Evolutionary conservation across 208 protist genomes (phyloP), one percentile per base, ranked within the genome.

Genomic region (Leishmania tropica): DNA sequence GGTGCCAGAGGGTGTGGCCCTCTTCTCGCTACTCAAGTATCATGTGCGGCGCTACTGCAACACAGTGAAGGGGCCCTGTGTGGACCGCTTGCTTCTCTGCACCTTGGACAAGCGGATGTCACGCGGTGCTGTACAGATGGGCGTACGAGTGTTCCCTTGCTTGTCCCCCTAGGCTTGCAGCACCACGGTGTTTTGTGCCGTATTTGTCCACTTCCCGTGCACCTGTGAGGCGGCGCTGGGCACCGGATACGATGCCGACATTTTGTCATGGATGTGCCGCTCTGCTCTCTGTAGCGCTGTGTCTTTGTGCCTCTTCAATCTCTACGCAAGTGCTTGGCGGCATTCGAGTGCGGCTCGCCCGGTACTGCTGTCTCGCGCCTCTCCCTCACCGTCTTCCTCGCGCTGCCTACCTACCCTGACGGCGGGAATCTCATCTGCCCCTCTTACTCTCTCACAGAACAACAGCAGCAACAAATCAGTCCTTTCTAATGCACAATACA

Each of bases 1-100:
- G 2, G 80, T 91, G 6, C 79, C 92, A 48, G 91, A 95, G 19
- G 95, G 93, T 5, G 90, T 89, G n/a, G 80, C 87, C 64, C 88
- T 97, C 28, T 96, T 97, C 75, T 85, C 91, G 4, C 90, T 96
- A 40, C 45, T 96, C 28, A 97, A 96, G 84, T 96, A 97, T 73
- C 94, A 97, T 78, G 89, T 96, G 11, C 88, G 94, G 47, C 87
- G 92, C 15, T 91, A 94, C 84, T 82, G 88, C 47, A 90, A 95
- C 70, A 89, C 86, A 4, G 94, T 96, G 56, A 94, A 93, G 56
- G 94, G 94, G 6, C 76, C 81, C 10, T 87, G 84, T 7, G 82
- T 80, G 0, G 79, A 92, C 28, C 87, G 86, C 47, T 70, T 97
- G 42, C 31, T 96, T 28, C 83, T 97, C 28, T 96, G 92, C 79